These are phyloP conservation scores for Pecoramyces ruminantium DNA, from an alignment of 192 early-diverging fungal species.

Conservation along the genomic window DNA sequence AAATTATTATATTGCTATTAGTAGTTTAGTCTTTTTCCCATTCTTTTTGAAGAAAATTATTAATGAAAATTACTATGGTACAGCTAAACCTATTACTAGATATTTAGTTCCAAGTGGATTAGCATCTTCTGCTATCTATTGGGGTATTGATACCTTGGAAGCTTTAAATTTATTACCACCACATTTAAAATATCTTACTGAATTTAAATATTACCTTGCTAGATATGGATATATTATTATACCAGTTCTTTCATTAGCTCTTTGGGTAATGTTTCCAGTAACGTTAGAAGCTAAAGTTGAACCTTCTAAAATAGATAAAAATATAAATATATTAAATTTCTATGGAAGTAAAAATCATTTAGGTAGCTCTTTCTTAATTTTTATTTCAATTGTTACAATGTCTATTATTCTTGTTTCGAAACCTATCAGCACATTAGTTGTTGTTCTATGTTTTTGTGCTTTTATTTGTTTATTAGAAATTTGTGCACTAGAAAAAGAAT, in stretches of 20 bases:
- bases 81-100: background rate
- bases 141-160: background rate
- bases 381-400: background rate
- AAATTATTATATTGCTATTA: background rate
- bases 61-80: background rate
- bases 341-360: background rate
- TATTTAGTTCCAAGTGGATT: background rate
- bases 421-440: background rate
- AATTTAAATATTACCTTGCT: background rate
- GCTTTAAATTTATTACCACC: background rate
- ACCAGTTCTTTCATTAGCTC: background rate
- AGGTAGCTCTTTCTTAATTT: background rate
- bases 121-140: background rate
- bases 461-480: background rate
- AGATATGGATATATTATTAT: background rate
- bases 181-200: background rate
- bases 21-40: background rate
- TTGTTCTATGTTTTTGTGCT: background rate
- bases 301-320: background rate
- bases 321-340: background rate
- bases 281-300: background rate
- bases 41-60: background rate
- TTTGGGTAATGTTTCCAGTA: background rate
- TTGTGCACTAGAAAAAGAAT: background rate
- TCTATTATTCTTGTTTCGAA: background rate